These are phyloP conservation scores for Backusella westeae DNA, from an alignment of 192 early-diverging fungal species.

Conservation along the genomic window DNA sequence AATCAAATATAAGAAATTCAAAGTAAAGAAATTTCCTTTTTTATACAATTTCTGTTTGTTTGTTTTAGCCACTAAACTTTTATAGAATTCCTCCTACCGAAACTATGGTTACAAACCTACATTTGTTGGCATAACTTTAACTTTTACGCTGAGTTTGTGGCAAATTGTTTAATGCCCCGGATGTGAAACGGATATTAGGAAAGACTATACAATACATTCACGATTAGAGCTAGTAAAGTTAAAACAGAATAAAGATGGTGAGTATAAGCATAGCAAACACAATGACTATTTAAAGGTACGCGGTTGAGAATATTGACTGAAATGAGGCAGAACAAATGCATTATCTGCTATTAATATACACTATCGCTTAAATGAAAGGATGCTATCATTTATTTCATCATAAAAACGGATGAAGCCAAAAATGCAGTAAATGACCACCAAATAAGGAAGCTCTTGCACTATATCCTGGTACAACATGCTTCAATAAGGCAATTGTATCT, in stretches of 20 bases:
- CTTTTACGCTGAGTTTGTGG: conserved; percentile 31
- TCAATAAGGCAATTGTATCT: conserved; percentile 50
- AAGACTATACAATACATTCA: conserved; percentile 37
- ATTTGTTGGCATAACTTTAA: neutral
- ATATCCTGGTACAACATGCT: conserved; percentile 58
- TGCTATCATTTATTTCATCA: too few species aligned
- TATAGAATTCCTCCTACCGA: neutral
- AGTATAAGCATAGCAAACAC: neutral
- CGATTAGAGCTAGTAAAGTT: conserved; percentile 43
- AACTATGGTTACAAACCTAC: neutral
- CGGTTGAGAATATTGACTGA: conserved; percentile 53
- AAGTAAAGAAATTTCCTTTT: neutral
- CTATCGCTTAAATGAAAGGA: neutral
- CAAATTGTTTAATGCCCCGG: conserved; percentile 43
- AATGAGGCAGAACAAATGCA: conserved; percentile 46
- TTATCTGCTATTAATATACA: neutral
- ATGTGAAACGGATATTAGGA: conserved; percentile 53
- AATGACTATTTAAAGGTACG: conserved; percentile 32
- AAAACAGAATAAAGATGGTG: neutral
- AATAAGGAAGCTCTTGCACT: conserved; percentile 44
- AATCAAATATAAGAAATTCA: neutral
- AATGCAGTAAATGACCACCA: conserved; percentile 34
- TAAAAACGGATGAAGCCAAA: conserved; percentile 24
- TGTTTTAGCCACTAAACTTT: neutral
- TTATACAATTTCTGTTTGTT: neutral